A percentile compares a stretch with the other conserved stretches of the same genome.
Conservation (phyloP, 495 filamentous ascomycete species). For the Xylaria scruposa region DNA sequence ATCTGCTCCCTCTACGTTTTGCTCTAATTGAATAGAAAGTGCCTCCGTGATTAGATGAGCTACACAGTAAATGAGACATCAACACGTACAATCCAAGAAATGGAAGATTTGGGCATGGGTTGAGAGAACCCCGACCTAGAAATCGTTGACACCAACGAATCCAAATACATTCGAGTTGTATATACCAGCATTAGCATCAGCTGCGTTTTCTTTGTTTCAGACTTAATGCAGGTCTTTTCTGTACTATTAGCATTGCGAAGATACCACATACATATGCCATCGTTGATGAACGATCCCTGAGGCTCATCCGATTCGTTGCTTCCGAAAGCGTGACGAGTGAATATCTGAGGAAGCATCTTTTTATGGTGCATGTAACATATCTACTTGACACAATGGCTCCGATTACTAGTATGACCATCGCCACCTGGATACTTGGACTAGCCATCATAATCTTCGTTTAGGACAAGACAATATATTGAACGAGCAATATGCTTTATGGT, state of each 20-base stretch:
- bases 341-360: background rate
- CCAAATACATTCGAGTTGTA: background rate
- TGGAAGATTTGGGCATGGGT: background rate
- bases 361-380: background rate
- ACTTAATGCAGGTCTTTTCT: background rate
- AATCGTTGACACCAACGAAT: background rate
- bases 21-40: conserved; percentile 40
- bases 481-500: too few relatives aligned
- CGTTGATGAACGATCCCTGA: background rate
- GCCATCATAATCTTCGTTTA: background rate
- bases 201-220: background rate
- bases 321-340: background rate
- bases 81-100: background rate
- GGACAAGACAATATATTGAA: background rate
- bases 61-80: background rate
- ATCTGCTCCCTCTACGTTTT: conserved; percentile 62
- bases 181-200: conserved; percentile 11
- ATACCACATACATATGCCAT: conserved; percentile 1
- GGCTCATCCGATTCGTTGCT: background rate
- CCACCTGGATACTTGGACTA: background rate
- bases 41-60: background rate
- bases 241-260: conserved; percentile 11
- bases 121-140: background rate
- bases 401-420: background rate
- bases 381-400: background rate